Percentiles rank a stretch among this genome's conserved stretches.
Evolutionary conservation across 768 basidiomycete genomes (phyloP).

Genomic region (Cantharellus anzutake): DNA sequence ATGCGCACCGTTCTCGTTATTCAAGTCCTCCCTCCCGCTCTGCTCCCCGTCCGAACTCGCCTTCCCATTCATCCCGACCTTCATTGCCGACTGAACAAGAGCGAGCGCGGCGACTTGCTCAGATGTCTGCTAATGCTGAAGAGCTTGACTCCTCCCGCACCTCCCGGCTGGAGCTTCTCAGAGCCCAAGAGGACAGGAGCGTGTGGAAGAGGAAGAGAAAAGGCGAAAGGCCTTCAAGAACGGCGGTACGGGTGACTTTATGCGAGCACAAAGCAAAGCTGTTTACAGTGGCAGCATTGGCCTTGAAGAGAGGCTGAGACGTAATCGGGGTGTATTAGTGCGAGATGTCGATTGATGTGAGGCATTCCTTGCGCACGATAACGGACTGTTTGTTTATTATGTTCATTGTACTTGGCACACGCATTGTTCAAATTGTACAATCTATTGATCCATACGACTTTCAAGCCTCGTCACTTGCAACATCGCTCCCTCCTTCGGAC

Average conservation of each 20-base stretch:
- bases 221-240: slow-evolving; percentile 35
- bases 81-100: slow-evolving; percentile 22
- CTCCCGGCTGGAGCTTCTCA: slow-evolving; percentile 42
- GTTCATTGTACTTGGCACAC: no score
- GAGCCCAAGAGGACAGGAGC: slow-evolving; percentile 63
- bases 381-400: no score
- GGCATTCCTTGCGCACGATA: not conserved
- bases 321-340: slow-evolving; percentile 54
- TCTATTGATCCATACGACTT: no score
- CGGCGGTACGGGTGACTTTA: slow-evolving; percentile 51
- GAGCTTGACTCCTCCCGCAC: slow-evolving; percentile 48
- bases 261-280: slow-evolving; percentile 67
- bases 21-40: not conserved
- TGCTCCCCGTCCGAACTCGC: slow-evolving; percentile 20
- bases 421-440: no score
- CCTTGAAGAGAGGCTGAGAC: slow-evolving; percentile 56
- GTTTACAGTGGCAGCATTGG: slow-evolving; percentile 55
- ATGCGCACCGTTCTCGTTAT: no score
- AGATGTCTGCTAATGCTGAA: slow-evolving; percentile 67
- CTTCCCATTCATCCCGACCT: slow-evolving; percentile 11
- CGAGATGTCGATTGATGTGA: slow-evolving; percentile 6
- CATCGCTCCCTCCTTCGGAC: slow-evolving; percentile 6
- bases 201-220: slow-evolving; percentile 48
- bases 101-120: slow-evolving; percentile 71
- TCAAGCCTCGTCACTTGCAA: not conserved